These are phyloP conservation scores for Craspedostauros australis DNA, from an alignment of 108 stramenopile species.

Conservation along the genomic window DNA sequence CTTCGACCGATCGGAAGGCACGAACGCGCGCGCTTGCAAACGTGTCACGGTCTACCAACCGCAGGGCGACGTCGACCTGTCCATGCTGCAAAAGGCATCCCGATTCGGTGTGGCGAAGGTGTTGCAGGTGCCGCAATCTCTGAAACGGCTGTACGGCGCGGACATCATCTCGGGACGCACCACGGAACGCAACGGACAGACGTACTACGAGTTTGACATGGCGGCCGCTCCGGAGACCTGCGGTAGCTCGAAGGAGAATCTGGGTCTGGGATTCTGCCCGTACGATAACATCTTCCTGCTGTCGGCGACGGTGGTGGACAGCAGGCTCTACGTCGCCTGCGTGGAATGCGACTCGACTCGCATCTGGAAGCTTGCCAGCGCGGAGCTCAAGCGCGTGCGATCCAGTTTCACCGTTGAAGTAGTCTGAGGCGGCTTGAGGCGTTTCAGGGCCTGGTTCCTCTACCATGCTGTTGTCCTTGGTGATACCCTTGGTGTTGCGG, in stretches of 20 bases:
- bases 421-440: too few species aligned
- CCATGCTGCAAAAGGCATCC: conserved; percentile 59
- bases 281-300: conserved; percentile 60
- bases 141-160: conserved; percentile 47
- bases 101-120: conserved; percentile 66
- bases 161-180: conserved; percentile 64
- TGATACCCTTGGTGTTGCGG: too few species aligned
- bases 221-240: conserved; percentile 68
- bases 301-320: conserved; percentile 58
- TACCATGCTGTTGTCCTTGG: too few species aligned
- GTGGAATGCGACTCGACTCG: conserved; percentile 51
- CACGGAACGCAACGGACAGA: conserved; percentile 27
- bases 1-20: conserved; percentile 56
- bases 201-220: conserved; percentile 77
- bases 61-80: conserved; percentile 21
- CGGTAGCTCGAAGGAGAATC: conserved; percentile 43
- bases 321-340: conserved; percentile 45
- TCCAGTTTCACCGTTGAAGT: conserved; percentile 52
- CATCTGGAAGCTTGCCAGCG: conserved; percentile 68
- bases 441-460: too few species aligned
- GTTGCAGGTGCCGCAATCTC: conserved; percentile 35
- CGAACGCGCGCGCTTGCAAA: conserved; percentile 57
- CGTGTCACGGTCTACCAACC: conserved; percentile 62
- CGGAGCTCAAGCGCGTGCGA: conserved; percentile 64
- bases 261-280: conserved; percentile 78